A percentile compares a stretch with the other conserved stretches of the same genome.
phyloP scores from a whole-genome alignment of 441 rosid species.

The California macrophylla region DNA sequence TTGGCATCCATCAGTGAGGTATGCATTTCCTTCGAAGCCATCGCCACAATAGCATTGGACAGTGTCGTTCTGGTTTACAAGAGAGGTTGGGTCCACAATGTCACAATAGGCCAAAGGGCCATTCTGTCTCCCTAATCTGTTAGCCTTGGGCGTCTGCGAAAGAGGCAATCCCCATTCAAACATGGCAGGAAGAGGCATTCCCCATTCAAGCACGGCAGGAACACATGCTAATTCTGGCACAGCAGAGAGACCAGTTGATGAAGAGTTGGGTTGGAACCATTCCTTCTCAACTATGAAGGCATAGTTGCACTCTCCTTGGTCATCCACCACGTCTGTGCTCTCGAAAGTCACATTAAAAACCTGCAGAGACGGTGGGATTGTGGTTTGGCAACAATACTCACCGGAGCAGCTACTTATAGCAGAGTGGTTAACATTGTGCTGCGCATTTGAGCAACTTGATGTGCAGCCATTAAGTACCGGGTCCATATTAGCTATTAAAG shows the following conservation, averaged over 20 bases:
- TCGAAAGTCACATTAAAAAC: background rate
- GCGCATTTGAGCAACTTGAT: background rate
- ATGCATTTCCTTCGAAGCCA: background rate
- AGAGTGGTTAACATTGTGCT: background rate
- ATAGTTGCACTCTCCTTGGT: background rate
- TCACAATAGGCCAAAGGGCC: background rate
- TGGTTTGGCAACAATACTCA: background rate
- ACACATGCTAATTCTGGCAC: background rate
- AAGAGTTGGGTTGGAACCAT: background rate
- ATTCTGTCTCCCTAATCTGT: no score
- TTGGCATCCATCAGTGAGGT: background rate
- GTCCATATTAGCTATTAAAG: background rate
- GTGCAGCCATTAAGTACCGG: background rate
- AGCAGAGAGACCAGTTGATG: background rate
- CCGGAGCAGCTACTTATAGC: background rate
- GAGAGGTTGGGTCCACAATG: background rate
- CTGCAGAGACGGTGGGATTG: background rate
- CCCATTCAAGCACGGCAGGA: background rate
- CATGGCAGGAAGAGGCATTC: background rate
- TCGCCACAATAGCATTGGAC: background rate
- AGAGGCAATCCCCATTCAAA: background rate
- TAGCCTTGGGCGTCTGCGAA: background rate
- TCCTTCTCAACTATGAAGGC: background rate
- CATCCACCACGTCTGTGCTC: background rate
- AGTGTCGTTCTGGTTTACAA: background rate